A percentile compares a stretch with the other conserved stretches of the same genome.
phyloP scores from a whole-genome alignment of 208 protist species.

The Perkinsela sp. region DNA sequence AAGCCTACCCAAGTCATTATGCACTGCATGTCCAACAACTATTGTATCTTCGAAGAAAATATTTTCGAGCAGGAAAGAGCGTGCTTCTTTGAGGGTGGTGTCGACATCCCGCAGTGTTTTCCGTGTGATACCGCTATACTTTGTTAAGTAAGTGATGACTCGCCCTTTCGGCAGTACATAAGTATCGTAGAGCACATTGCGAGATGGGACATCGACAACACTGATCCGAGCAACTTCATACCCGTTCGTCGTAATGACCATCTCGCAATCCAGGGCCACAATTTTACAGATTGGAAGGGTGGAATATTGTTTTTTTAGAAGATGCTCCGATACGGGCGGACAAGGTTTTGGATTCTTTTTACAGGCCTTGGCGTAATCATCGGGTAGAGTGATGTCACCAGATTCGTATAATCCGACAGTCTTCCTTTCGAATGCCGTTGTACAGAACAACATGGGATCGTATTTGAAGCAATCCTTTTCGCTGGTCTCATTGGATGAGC shows the following conservation, averaged over 20 bases:
- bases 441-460: not conserved
- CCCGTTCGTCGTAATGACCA: conserved; percentile 25
- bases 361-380: not conserved
- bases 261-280: conserved; percentile 64
- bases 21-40: conserved; percentile 62
- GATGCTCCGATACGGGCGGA: not conserved
- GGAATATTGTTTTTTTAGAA: conserved; percentile 1
- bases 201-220: conserved; percentile 25
- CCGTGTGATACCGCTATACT: conserved; percentile 54
- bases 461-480: not conserved
- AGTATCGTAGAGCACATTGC: conserved; percentile 34
- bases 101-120: conserved; percentile 26
- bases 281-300: conserved; percentile 6
- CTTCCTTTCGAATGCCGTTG: not conserved
- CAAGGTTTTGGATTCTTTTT: not conserved
- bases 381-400: not conserved
- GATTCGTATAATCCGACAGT: not conserved
- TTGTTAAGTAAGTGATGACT: conserved; percentile 60
- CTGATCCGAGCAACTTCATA: conserved; percentile 45
- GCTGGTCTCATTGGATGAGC: not conserved
- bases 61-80: conserved; percentile 13
- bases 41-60: conserved; percentile 36
- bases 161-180: conserved; percentile 32
- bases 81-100: conserved; percentile 31
- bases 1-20: conserved; percentile 72